These are phyloP conservation scores for Phytopythium vexans DNA, from an alignment of 352 stramenopile species.

Conservation along the genomic window DNA sequence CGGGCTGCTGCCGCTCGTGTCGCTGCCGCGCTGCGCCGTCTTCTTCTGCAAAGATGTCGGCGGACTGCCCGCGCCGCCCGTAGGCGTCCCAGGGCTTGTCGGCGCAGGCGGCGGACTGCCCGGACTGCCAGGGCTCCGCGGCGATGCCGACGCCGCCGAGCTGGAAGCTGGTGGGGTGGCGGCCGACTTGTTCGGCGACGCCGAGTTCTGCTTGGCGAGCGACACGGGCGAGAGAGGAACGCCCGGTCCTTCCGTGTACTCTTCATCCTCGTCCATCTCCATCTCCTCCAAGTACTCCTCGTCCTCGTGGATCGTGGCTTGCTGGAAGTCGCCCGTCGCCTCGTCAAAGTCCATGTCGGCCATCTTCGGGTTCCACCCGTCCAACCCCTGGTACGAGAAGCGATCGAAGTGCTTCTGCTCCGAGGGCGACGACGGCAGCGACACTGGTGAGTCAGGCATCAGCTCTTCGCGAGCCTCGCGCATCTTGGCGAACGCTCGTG, in stretches of 20 bases:
- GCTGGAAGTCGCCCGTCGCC: slow-evolving; percentile 49
- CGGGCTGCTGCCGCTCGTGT: neutral
- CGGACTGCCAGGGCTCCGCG: slow-evolving; percentile 33
- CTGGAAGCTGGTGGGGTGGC: slow-evolving; percentile 31
- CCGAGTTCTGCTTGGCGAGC: slow-evolving; percentile 26
- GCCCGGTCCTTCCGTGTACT: slow-evolving; percentile 24
- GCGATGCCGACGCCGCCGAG: slow-evolving; percentile 32
- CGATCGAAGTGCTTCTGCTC: slow-evolving; percentile 73
- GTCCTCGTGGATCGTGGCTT: slow-evolving; percentile 52
- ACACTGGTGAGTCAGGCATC: slow-evolving; percentile 70
- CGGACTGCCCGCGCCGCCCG: slow-evolving; percentile 7
- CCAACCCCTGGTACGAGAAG: slow-evolving; percentile 67
- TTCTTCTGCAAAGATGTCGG: slow-evolving; percentile 16
- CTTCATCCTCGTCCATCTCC: slow-evolving; percentile 17
- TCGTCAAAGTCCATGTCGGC: slow-evolving; percentile 65
- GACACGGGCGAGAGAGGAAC: slow-evolving; percentile 34
- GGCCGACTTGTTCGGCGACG: slow-evolving; percentile 25
- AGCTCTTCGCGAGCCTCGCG: slow-evolving; percentile 65
- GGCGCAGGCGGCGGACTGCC: slow-evolving; percentile 24
- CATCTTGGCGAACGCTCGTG: slow-evolving; percentile 64
- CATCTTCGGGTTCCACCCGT: slow-evolving; percentile 61
- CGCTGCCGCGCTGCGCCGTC: too few relatives aligned
- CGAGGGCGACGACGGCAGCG: slow-evolving; percentile 55
- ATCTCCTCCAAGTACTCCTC: slow-evolving; percentile 52
- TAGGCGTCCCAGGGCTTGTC: slow-evolving; percentile 21